These are phyloP conservation scores for Pyrrhoderma noxium DNA, from an alignment of 1,284 basidiomycete genomes.

Conservation along the genomic window DNA sequence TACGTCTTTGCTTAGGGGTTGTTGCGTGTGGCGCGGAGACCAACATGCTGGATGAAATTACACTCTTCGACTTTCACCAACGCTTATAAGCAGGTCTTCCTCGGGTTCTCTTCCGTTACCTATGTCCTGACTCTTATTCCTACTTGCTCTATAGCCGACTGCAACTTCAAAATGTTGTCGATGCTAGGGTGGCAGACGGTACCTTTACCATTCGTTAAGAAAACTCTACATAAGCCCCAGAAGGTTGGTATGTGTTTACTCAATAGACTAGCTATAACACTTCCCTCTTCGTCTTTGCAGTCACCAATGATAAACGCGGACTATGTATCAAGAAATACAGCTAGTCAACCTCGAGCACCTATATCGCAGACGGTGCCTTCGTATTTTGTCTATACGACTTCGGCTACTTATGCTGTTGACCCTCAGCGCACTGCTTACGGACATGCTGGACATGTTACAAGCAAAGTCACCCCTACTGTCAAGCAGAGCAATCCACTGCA, in stretches of 20 bases:
- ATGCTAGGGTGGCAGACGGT: slow-evolving; percentile 15
- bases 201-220: slow-evolving; percentile 12
- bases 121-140: slow-evolving; percentile 2
- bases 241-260: slow-evolving; percentile 6
- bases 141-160: not conserved
- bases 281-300: too few relatives aligned
- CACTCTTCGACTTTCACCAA: slow-evolving; percentile 3
- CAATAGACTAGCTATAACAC: not conserved
- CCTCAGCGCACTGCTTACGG: slow-evolving; percentile 10
- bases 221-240: slow-evolving; percentile 11
- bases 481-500: not conserved
- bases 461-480: not conserved
- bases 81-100: slow-evolving; percentile 5
- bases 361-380: slow-evolving; percentile 4
- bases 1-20: slow-evolving; percentile 6
- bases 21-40: slow-evolving; percentile 13
- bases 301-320: not conserved
- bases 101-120: not conserved
- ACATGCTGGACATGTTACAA: slow-evolving; percentile 10
- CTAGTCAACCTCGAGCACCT: not conserved
- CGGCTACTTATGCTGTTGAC: slow-evolving; percentile 12
- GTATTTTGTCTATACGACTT: slow-evolving; percentile 7
- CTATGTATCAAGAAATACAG: slow-evolving; percentile 2
- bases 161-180: slow-evolving; percentile 10
- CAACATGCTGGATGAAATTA: slow-evolving; percentile 11